Percentiles rank a stretch among this genome's conserved stretches.
Evolutionary conservation across 805 yeast species (phyloP).

Genomic region (Metschnikowia matae): DNA sequence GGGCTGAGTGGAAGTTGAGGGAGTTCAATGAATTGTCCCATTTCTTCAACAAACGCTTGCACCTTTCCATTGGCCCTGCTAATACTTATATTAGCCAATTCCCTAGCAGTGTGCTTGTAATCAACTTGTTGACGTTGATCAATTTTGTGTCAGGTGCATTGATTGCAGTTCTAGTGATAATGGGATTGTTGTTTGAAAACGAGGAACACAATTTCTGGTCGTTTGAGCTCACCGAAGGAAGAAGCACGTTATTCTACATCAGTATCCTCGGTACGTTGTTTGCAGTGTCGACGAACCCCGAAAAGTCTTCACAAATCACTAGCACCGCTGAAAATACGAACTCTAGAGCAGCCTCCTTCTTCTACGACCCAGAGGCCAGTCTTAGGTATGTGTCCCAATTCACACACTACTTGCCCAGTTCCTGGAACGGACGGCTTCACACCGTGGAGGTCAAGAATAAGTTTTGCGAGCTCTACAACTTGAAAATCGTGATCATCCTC

Average conservation of each 20-base stretch:
- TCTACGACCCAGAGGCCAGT: constrained; percentile 93
- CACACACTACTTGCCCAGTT: constrained; percentile 85
- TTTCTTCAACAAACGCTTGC: constrained; percentile 74
- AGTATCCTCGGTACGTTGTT: constrained; percentile 84
- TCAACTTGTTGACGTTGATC: constrained; percentile 34
- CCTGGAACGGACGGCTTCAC: constrained; percentile 84
- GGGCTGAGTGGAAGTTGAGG: constrained; percentile 91
- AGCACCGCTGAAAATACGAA: constrained; percentile 24
- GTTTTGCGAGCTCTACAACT: constrained; percentile 72
- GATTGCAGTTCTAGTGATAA: constrained; percentile 66
- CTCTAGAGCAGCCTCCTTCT: constrained; percentile 32
- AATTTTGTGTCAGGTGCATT: constrained; percentile 81
- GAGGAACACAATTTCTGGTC: constrained; percentile 75
- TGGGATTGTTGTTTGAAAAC: constrained; percentile 77
- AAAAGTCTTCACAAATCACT: constrained; percentile 24
- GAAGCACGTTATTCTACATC: constrained; percentile 81
- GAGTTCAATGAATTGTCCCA: constrained; percentile 94
- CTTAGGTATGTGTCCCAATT: constrained; percentile 72
- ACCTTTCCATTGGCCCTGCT: constrained; percentile 74
- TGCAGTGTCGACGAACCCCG: constrained; percentile 73
- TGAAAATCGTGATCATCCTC: constrained; percentile 64
- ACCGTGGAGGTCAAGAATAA: constrained; percentile 80
- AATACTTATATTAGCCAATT: constrained; percentile 83
- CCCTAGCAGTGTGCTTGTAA: constrained; percentile 62
- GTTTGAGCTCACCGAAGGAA: constrained; percentile 79